Conservation (phyloP, 495 filamentous ascomycete genomes). For the Sporormia fimetaria region DNA sequence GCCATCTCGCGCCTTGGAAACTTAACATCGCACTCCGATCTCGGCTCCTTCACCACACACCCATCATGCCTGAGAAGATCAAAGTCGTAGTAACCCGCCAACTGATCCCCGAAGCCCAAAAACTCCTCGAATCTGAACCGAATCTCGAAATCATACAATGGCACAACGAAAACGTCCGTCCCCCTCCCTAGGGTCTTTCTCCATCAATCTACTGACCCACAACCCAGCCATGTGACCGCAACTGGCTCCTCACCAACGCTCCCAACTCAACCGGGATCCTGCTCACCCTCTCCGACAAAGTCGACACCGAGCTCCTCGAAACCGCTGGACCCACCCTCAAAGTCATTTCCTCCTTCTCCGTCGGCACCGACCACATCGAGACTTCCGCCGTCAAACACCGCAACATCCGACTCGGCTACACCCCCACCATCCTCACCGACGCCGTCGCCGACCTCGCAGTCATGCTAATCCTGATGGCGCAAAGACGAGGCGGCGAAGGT, state of each 20-base stretch:
- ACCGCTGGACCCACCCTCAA: slow-evolving; percentile 8
- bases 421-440: slow-evolving; percentile 16
- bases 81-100: slow-evolving; percentile 19
- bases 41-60: no score
- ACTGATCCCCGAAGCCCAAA: slow-evolving; percentile 10
- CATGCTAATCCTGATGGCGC: slow-evolving; percentile 20
- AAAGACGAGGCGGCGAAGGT: slow-evolving; percentile 14
- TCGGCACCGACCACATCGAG: slow-evolving; percentile 18
- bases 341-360: slow-evolving; percentile 19
- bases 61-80: slow-evolving; percentile 5
- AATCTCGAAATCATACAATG: slow-evolving; percentile 16
- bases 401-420: slow-evolving; percentile 16
- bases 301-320: slow-evolving; percentile 12
- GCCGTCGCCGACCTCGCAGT: slow-evolving; percentile 16
- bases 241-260: slow-evolving; percentile 14
- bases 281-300: slow-evolving; percentile 16
- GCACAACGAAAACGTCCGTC: slow-evolving; percentile 7
- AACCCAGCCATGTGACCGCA: slow-evolving; percentile 11
- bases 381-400: slow-evolving; percentile 7
- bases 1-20: neutral
- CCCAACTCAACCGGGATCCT: slow-evolving; percentile 12
- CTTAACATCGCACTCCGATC: neutral
- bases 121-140: slow-evolving; percentile 1
- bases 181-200: neutral
- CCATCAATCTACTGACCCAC: slow-evolving; percentile 2